Percentiles rank a stretch among this genome's conserved stretches.
phyloP scores from a whole-genome alignment of 2,329 filamentous ascomycete species.

The Alternaria arborescens region DNA sequence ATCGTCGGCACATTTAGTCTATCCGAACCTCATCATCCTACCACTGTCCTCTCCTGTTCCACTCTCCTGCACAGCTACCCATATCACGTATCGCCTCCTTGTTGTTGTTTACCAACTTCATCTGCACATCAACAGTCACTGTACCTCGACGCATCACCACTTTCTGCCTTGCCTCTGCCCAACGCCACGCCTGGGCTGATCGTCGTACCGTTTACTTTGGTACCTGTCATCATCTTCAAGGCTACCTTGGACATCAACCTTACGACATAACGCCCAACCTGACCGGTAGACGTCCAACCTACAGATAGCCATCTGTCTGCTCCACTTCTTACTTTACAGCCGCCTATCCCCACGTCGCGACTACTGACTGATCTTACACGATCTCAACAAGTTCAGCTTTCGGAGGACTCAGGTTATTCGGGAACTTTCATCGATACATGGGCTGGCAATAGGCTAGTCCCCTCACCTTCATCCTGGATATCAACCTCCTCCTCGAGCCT shows the following conservation, averaged over 20 bases:
- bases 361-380: conserved; percentile 12
- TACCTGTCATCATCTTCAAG: conserved; percentile 22
- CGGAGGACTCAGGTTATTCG: conserved; percentile 27
- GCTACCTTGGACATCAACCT: conserved; percentile 17
- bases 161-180: conserved; percentile 40
- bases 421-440: conserved; percentile 40
- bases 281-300: conserved; percentile 25
- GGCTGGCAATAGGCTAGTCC: conserved; percentile 56
- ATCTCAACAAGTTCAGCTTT: conserved; percentile 10
- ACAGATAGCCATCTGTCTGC: conserved; percentile 12
- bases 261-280: conserved; percentile 25
- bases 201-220: conserved; percentile 23
- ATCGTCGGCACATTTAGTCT: conserved; percentile 46
- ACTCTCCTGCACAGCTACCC: conserved; percentile 32
- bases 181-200: conserved; percentile 35
- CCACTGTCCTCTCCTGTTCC: conserved; percentile 36
- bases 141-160: conserved; percentile 22
- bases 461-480: conserved; percentile 84
- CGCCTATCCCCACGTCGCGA: conserved; percentile 7
- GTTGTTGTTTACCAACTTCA: conserved; percentile 36
- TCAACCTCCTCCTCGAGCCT: conserved; percentile 85
- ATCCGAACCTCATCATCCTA: conserved; percentile 40
- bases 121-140: conserved; percentile 19
- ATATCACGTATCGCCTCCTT: conserved; percentile 28
- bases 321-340: not conserved